phyloP scores from a whole-genome alignment of 371 early-diverging fungal genomes.

The Hamiltosporidium magnivora region DNA sequence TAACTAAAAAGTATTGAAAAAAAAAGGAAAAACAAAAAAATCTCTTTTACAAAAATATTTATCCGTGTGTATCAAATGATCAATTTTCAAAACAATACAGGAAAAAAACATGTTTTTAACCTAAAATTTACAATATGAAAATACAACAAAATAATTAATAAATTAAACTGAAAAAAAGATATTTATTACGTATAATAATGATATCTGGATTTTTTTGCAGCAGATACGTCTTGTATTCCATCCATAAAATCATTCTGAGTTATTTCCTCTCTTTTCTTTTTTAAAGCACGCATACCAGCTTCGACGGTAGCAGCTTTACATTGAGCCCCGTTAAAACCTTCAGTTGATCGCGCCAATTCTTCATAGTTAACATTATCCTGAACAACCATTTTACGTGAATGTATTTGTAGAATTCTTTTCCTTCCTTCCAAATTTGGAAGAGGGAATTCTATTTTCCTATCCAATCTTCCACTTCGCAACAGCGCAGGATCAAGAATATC shows the following conservation, averaged over 20 bases:
- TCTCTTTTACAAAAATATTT: no score
- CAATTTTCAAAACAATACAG: no score
- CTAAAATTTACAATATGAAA: no score
- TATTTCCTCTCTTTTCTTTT: slow-evolving; percentile 73
- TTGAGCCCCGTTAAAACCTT: slow-evolving; percentile 98
- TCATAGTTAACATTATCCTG: slow-evolving; percentile 88
- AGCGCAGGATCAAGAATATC: slow-evolving; percentile 98
- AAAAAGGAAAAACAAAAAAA: no score
- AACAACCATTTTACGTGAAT: slow-evolving; percentile 95
- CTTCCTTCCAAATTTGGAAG: slow-evolving; percentile 92
- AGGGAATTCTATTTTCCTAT: slow-evolving; percentile 99
- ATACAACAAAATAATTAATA: no score
- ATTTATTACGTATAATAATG: slow-evolving; percentile 57
- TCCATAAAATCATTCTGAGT: slow-evolving; percentile 97
- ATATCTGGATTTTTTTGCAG: slow-evolving; percentile 82
- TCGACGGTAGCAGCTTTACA: slow-evolving; percentile 98
- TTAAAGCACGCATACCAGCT: slow-evolving; percentile 94
- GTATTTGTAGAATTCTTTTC: slow-evolving; percentile 93
- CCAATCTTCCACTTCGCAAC: slow-evolving; percentile 90
- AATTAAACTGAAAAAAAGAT: neutral
- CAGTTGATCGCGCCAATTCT: slow-evolving; percentile 86
- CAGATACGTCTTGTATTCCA: slow-evolving; percentile 95
- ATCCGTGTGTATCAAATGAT: no score
- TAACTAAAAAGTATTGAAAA: no score
- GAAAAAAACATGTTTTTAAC: no score